phyloP scores from a whole-genome alignment of 331 rosid species.

The Spiraea crenata region DNA sequence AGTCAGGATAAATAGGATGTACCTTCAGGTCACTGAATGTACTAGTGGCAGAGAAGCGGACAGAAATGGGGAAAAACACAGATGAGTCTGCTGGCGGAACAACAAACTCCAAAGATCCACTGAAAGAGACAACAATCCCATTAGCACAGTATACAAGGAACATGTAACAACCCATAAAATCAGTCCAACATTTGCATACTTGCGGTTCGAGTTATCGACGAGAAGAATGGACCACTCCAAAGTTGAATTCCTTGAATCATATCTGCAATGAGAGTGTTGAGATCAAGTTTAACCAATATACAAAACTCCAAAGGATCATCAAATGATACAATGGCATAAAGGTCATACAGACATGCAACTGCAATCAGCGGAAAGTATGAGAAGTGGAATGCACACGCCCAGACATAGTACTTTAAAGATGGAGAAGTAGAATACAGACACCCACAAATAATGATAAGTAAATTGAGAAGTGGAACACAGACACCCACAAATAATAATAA shows the following conservation, averaged over 20 bases:
- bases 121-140: conserved; percentile 30
- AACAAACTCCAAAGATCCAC: conserved; percentile 95
- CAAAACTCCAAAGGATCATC: background rate
- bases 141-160: conserved; percentile 1
- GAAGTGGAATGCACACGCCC: no score
- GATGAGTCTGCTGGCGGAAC: conserved; percentile 88
- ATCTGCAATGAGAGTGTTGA: conserved; percentile 46
- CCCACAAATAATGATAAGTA: no score
- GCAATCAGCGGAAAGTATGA: no score
- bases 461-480: no score
- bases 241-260: conserved; percentile 78
- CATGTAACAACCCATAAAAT: conserved; percentile 1
- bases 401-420: no score
- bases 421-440: no score
- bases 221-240: conserved; percentile 96
- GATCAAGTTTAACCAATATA: background rate
- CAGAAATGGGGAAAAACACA: conserved; percentile 85
- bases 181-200: conserved; percentile 40
- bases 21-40: conserved; percentile 96
- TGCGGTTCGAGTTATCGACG: conserved; percentile 88
- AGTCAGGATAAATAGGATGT: conserved; percentile 2
- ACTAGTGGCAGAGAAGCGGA: conserved; percentile 65
- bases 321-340: background rate
- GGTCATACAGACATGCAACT: no score
- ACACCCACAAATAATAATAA: no score